Base-by-base conservation (phyloP, 2,329 filamentous ascomycete genomes). In the Helotiales sp. region DNA sequence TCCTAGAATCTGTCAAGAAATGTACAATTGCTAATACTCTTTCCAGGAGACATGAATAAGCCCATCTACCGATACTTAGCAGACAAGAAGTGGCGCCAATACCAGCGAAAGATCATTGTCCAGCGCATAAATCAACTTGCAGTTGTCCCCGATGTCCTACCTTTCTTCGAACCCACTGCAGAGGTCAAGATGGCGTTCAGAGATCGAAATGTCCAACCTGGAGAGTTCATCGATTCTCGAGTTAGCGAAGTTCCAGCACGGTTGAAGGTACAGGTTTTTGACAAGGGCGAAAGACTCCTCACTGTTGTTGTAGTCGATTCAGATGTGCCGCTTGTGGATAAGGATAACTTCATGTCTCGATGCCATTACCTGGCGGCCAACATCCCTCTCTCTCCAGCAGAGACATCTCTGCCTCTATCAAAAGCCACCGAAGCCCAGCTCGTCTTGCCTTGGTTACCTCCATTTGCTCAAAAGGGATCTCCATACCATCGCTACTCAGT, bases 31-130 rank as follows among this genome's bases (percentile, higher is more conserved):
- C 74, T 78, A 73, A 78, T 70, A 30, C 37, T 32, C 30, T 52
- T 59, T 65, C 13, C 72, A 97, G 94, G 91, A 71, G 93, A 98
- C 80, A 95, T 98, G 93, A 90, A 88, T 82, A 97, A 97, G 80
- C 95, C 95, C 70, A 94, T 99, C 77, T 99, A 99, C 83, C 92
- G 95, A 71, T 87, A 92, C 79, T 90, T 98, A 60, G 93, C 95
- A 68, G 87, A 97, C 77, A 83, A 86, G 74, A 93, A 96, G 82
- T 99, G 96, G 96, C 89, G 90, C 73, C 85, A 88, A 71, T 93
- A 96, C 82, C 90, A 93, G 77, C 88, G 91, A 74, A 88, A 89
- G 74, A 82, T 98, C 70, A 87, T 96, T 70, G 84, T 89, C 70
- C 96, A 99, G 83, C 91, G 96, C 77, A 91, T 98, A 76, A 83